phyloP scores from a whole-genome alignment of 2,329 filamentous ascomycete genomes.

The Phyllosticta ampelicida region DNA sequence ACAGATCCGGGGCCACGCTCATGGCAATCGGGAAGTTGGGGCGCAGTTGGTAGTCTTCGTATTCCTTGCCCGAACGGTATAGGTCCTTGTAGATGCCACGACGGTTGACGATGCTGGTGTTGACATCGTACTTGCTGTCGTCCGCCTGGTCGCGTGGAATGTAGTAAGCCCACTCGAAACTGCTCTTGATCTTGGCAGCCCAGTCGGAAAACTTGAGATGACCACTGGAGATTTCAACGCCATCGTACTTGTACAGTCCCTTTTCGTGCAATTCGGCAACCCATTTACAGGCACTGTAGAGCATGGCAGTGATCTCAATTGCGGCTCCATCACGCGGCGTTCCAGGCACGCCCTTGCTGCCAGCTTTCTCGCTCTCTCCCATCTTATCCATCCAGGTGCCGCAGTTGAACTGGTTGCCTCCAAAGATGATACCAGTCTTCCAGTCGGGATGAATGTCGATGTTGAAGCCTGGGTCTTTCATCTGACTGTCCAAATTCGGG shows the following conservation, averaged over 20 bases:
- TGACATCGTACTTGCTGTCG: constrained; percentile 69
- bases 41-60: constrained; percentile 94
- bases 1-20: constrained; percentile 83
- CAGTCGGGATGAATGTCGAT: constrained; percentile 87
- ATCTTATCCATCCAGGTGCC: constrained; percentile 99
- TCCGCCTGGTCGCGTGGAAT: constrained; percentile 60
- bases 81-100: constrained; percentile 97
- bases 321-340: constrained; percentile 96
- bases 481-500: constrained; percentile 77
- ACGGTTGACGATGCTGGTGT: constrained; percentile 69
- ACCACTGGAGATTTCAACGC: constrained; percentile 57
- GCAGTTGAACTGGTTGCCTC: constrained; percentile 88
- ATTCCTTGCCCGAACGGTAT: constrained; percentile 87
- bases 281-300: constrained; percentile 86
- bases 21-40: constrained; percentile 93
- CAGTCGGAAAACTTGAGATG: constrained; percentile 63
- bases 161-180: constrained; percentile 90
- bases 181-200: constrained; percentile 68
- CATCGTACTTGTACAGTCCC: constrained; percentile 61
- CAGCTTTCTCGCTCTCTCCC: constrained; percentile 89
- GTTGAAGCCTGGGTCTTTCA: constrained; percentile 86
- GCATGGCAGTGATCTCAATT: constrained; percentile 84
- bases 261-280: constrained; percentile 54
- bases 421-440: constrained; percentile 82
- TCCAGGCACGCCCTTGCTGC: constrained; percentile 84